Conservation (phyloP, 139 green algal genomes). For the Chloropicon primus region DNA sequence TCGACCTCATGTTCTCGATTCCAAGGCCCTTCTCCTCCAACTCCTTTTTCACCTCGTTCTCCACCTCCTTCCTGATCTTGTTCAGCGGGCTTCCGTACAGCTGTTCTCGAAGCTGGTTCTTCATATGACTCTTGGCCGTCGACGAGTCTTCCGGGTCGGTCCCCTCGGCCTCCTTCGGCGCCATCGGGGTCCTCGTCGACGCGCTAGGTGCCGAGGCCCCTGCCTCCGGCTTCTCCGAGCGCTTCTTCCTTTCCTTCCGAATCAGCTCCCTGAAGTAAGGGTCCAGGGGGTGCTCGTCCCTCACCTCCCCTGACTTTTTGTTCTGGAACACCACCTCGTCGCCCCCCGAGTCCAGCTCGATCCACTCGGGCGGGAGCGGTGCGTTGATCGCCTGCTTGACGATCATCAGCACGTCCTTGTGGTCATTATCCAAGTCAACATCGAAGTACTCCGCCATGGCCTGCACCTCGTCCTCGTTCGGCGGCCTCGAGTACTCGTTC, state of each 20-base stretch:
- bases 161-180: neutral
- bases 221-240: neutral
- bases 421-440: neutral
- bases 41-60: neutral
- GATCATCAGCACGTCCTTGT: slow-evolving; percentile 12
- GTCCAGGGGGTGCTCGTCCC: slow-evolving; percentile 46
- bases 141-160: neutral
- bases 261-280: slow-evolving; percentile 50
- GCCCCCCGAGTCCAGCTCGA: slow-evolving; percentile 5
- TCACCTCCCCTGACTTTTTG: slow-evolving; percentile 11
- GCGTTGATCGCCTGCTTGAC: slow-evolving; percentile 39
- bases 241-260: neutral
- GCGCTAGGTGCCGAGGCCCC: no score
- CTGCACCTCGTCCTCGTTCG: slow-evolving; percentile 16
- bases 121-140: neutral
- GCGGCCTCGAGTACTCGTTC: neutral
- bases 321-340: slow-evolving; percentile 24
- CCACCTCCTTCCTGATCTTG: neutral
- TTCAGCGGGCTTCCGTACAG: neutral
- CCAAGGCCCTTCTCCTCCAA: neutral
- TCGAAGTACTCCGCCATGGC: slow-evolving; percentile 41
- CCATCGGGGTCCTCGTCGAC: no score
- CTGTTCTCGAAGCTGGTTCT: neutral
- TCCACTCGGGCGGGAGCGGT: slow-evolving; percentile 34
- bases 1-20: neutral